Conservation (phyloP, 768 basidiomycete genomes). For the Mycena latifolia region DNA sequence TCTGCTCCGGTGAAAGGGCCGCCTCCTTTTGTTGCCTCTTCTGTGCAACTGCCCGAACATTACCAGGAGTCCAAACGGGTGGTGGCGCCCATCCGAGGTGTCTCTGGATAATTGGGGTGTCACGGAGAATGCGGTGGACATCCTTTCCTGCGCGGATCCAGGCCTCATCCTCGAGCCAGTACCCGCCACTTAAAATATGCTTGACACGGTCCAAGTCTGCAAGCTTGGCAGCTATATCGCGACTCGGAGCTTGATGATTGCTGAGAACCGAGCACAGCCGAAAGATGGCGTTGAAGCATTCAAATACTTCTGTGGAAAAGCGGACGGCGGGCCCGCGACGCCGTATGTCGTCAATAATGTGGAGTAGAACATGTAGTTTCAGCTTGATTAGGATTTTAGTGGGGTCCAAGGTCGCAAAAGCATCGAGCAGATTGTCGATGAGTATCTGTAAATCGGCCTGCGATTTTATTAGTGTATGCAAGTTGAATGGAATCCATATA, state of each 20-base stretch:
- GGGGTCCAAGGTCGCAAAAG: constrained; percentile 46
- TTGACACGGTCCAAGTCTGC: constrained; percentile 45
- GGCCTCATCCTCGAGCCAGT: constrained; percentile 33
- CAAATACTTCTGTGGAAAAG: constrained; percentile 52
- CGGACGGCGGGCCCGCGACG: constrained; percentile 49
- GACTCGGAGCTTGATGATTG: constrained; percentile 52
- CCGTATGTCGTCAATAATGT: constrained; percentile 43
- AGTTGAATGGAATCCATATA: no score
- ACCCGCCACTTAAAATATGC: constrained; percentile 49
- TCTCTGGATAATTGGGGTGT: constrained; percentile 20
- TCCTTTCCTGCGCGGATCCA: constrained; percentile 18
- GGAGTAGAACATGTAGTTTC: constrained; percentile 50
- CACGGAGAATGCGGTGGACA: constrained; percentile 3
- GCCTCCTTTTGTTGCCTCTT: constrained; percentile 12
- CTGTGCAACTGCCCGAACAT: no score
- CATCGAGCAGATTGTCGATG: constrained; percentile 52
- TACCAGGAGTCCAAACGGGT: constrained; percentile 13
- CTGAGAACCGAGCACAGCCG: constrained; percentile 47
- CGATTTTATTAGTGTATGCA: neutral
- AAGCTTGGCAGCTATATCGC: constrained; percentile 45
- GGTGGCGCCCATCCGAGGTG: constrained; percentile 34
- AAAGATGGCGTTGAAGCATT: constrained; percentile 55
- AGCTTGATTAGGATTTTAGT: constrained; percentile 45
- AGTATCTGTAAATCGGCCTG: constrained; percentile 38
- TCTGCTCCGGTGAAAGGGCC: neutral